phyloP scores from a whole-genome alignment of 176 grass and related monocot species.

The Microstegium vimineum region DNA sequence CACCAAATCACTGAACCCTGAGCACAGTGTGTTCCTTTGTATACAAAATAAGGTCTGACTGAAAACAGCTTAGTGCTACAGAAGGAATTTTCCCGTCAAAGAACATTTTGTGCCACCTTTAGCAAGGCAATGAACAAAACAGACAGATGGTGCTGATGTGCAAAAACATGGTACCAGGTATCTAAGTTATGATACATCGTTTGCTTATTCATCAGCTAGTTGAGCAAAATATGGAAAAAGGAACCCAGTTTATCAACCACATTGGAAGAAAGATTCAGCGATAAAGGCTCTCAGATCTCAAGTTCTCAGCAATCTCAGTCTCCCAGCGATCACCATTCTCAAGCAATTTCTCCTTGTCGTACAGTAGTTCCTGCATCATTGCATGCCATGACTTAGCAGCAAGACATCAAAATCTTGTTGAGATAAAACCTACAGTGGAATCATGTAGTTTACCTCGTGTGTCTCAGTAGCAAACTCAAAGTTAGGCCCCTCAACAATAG shows the following conservation, averaged over 20 bases:
- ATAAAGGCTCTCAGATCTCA: slow-evolving; percentile 87
- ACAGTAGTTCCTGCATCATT: slow-evolving; percentile 68
- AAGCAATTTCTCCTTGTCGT: slow-evolving; percentile 98
- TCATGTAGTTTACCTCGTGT: slow-evolving; percentile 60
- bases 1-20: background rate
- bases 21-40: background rate
- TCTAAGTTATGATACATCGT: slow-evolving; percentile 17
- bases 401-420: background rate
- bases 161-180: slow-evolving; percentile 12
- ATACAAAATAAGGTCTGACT: background rate
- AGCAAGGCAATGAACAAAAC: slow-evolving; percentile 3
- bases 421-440: background rate
- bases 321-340: slow-evolving; percentile 97
- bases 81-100: background rate
- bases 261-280: slow-evolving; percentile 41
- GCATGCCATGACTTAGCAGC: background rate
- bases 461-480: slow-evolving; percentile 99
- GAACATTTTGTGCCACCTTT: slow-evolving; percentile 7
- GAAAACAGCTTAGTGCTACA: background rate
- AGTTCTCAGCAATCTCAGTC: slow-evolving; percentile 92
- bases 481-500: slow-evolving; percentile 96
- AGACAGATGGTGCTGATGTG: background rate
- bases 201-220: slow-evolving; percentile 46
- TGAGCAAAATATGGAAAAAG: background rate
- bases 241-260: background rate